These are phyloP conservation scores for Phytophthora litchii DNA, from an alignment of 352 stramenopile genomes.

Conservation along the genomic window DNA sequence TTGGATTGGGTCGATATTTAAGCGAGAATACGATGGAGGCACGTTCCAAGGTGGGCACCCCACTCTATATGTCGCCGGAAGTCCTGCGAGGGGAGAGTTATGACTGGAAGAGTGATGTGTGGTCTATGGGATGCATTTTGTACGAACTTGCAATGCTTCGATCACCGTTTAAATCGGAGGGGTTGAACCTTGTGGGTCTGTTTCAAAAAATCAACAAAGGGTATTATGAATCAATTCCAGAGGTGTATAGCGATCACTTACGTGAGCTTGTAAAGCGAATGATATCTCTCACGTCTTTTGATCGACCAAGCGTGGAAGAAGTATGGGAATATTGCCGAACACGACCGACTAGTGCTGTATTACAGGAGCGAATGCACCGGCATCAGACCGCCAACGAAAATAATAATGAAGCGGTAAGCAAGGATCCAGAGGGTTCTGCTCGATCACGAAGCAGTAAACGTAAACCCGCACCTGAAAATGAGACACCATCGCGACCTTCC, in stretches of 20 bases:
- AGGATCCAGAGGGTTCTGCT: slow-evolving; percentile 8
- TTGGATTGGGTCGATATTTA: slow-evolving; percentile 76
- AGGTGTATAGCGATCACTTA: slow-evolving; percentile 72
- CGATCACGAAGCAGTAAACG: slow-evolving; percentile 16
- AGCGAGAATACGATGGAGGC: slow-evolving; percentile 85
- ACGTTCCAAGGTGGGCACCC: slow-evolving; percentile 93
- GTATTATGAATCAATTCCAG: slow-evolving; percentile 68
- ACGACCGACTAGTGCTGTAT: slow-evolving; percentile 38
- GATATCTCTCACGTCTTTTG: slow-evolving; percentile 63
- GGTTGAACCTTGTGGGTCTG: slow-evolving; percentile 89
- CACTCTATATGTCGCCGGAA: slow-evolving; percentile 96
- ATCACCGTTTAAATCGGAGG: slow-evolving; percentile 94
- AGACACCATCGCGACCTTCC: slow-evolving; percentile 10
- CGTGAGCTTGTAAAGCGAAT: slow-evolving; percentile 66
- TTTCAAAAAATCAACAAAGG: slow-evolving; percentile 94
- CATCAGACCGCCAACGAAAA: slow-evolving; percentile 22
- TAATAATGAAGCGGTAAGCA: slow-evolving; percentile 23
- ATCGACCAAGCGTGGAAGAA: slow-evolving; percentile 67
- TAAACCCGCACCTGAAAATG: slow-evolving; percentile 26
- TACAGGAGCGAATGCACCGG: slow-evolving; percentile 33
- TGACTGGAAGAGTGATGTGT: slow-evolving; percentile 96
- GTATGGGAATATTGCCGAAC: slow-evolving; percentile 64
- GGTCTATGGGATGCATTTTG: slow-evolving; percentile 94
- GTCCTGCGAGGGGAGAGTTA: slow-evolving; percentile 93
- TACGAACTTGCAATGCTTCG: slow-evolving; percentile 95